Conservation (phyloP, 352 stramenopile genomes). For the Phytopythium chamaehyphon region DNA sequence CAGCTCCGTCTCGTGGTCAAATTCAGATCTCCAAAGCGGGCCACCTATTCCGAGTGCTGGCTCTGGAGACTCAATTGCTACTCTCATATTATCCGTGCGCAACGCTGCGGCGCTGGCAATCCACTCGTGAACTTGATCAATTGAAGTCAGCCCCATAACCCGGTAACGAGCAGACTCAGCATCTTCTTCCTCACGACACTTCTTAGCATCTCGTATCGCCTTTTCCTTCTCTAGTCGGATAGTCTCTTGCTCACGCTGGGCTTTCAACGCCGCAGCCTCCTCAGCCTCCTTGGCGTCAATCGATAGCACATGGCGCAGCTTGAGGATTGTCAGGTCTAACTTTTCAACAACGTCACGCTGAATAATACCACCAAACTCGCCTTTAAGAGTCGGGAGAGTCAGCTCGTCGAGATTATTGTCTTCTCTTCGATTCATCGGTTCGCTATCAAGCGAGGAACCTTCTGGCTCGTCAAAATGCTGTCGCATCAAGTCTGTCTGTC, state of each 20-base stretch:
- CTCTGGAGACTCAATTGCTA: too few relatives aligned
- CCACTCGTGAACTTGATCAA: slow-evolving; percentile 44
- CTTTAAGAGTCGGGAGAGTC: background rate
- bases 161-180: slow-evolving; percentile 29
- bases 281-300: slow-evolving; percentile 46
- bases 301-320: slow-evolving; percentile 46
- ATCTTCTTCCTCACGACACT: slow-evolving; percentile 24
- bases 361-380: slow-evolving; percentile 30
- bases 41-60: too few relatives aligned
- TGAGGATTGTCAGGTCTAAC: slow-evolving; percentile 59
- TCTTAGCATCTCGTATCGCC: slow-evolving; percentile 16
- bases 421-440: background rate
- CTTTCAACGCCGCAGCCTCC: slow-evolving; percentile 19
- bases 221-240: slow-evolving; percentile 12
- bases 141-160: slow-evolving; percentile 47
- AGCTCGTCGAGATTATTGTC: background rate
- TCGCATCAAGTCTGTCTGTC: slow-evolving; percentile 20
- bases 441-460: background rate
- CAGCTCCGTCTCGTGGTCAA: slow-evolving; percentile 5
- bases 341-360: slow-evolving; percentile 48
- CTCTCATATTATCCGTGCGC: background rate
- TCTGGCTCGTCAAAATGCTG: slow-evolving; percentile 10
- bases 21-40: background rate
- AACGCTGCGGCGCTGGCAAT: slow-evolving; percentile 20
- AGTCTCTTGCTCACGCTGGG: slow-evolving; percentile 2